Evolutionary conservation across 805 yeast genomes (phyloP).

Genomic region (Ogataea methylovora): DNA sequence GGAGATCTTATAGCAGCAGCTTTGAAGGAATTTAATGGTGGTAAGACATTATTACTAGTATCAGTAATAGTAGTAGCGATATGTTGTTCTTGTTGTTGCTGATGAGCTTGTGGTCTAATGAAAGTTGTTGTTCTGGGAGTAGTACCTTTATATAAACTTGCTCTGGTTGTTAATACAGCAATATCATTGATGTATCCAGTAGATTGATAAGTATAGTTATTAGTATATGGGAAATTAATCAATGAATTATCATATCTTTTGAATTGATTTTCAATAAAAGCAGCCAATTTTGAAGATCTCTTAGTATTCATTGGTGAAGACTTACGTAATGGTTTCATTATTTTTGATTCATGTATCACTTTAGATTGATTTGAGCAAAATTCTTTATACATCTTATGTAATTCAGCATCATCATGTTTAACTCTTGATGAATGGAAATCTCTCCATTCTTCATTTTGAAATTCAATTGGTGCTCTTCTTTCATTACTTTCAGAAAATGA

Average conservation of each 20-base stretch:
- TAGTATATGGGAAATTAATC: constrained; percentile 44
- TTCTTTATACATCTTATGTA: constrained; percentile 30
- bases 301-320: constrained; percentile 2
- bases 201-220: constrained; percentile 42
- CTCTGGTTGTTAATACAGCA: constrained; percentile 38
- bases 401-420: constrained; percentile 32
- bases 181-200: constrained; percentile 42
- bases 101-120: neutral
- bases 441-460: constrained; percentile 38
- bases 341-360: neutral
- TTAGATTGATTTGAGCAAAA: constrained; percentile 16
- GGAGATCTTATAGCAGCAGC: no score
- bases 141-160: constrained; percentile 35
- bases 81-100: no score
- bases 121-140: constrained; percentile 5
- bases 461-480: constrained; percentile 21
- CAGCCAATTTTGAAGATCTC: constrained; percentile 13
- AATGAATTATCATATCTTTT: constrained; percentile 14
- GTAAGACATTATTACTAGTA: no score
- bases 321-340: neutral
- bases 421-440: constrained; percentile 32
- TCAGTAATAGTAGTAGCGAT: no score
- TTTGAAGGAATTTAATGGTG: no score
- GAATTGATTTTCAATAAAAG: constrained; percentile 18
- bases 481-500: constrained; percentile 22